Evolutionary conservation across 768 basidiomycete genomes (phyloP).

Genomic region (Pisolithus orientalis): DNA sequence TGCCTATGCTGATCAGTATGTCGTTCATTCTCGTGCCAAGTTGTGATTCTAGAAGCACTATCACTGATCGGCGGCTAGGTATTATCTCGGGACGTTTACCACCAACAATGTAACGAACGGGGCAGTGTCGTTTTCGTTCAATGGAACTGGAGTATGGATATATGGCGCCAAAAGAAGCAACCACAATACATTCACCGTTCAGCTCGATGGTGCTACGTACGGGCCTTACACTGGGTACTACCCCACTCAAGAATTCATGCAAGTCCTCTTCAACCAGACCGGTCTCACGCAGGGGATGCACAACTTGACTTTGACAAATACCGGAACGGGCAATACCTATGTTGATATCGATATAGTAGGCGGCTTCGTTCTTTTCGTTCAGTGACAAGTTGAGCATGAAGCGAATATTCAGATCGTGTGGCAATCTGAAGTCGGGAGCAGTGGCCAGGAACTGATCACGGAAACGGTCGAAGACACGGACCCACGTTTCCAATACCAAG

Average conservation of each 20-base stretch:
- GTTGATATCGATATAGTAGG: constrained; percentile 46
- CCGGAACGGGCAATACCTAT: constrained; percentile 25
- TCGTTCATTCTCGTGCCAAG: no score
- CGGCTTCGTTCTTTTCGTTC: neutral
- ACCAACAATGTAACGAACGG: constrained; percentile 29
- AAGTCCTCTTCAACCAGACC: constrained; percentile 32
- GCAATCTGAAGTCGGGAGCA: constrained; percentile 19
- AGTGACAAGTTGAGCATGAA: neutral
- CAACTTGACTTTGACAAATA: constrained; percentile 27
- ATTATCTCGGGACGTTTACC: constrained; percentile 36
- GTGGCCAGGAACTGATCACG: constrained; percentile 8
- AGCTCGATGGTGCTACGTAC: constrained; percentile 32
- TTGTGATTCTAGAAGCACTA: neutral
- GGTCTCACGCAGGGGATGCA: constrained; percentile 31
- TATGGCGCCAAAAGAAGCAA: constrained; percentile 45
- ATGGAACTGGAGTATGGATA: constrained; percentile 43
- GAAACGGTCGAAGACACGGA: constrained; percentile 30
- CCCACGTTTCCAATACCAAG: constrained; percentile 32
- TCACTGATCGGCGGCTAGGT: constrained; percentile 16
- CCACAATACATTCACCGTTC: constrained; percentile 40
- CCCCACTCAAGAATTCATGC: constrained; percentile 31
- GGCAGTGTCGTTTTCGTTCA: constrained; percentile 36
- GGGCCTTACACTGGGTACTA: constrained; percentile 23
- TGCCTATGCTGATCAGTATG: constrained; percentile 13
- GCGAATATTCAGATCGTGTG: constrained; percentile 15